phyloP scores from a whole-genome alignment of 2,329 filamentous ascomycete species.

The Colletotrichum neosansevieriae region DNA sequence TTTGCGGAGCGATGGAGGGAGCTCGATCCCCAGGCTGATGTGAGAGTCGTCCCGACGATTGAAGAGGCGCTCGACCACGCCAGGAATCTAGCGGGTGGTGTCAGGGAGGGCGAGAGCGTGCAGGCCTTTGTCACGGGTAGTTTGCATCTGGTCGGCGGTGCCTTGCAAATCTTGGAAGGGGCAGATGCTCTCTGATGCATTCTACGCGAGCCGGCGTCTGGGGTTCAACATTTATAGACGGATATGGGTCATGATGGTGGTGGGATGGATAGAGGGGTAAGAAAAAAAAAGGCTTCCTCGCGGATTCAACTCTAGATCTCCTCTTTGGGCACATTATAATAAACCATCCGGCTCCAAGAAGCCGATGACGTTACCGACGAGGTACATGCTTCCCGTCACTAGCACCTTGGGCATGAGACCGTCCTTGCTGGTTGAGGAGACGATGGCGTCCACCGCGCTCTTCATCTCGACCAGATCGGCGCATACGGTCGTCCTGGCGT shows the following conservation, averaged over 20 bases:
- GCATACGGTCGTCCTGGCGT: slow-evolving; percentile 54
- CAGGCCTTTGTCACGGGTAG: slow-evolving; percentile 80
- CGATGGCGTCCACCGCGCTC: slow-evolving; percentile 67
- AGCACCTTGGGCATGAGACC: slow-evolving; percentile 52
- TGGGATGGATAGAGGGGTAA: slow-evolving; percentile 51
- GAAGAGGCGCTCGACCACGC: slow-evolving; percentile 63
- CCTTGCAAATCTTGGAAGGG: slow-evolving; percentile 58
- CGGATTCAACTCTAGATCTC: slow-evolving; percentile 32
- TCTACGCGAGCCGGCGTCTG: not conserved
- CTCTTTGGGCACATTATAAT: slow-evolving; percentile 1
- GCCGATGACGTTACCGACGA: slow-evolving; percentile 68
- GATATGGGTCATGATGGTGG: not conserved
- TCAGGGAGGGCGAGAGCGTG: slow-evolving; percentile 51
- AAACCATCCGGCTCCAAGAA: slow-evolving; percentile 54
- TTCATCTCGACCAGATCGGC: slow-evolving; percentile 48
- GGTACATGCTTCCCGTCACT: slow-evolving; percentile 73
- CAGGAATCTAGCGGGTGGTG: slow-evolving; percentile 41
- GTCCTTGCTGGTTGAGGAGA: slow-evolving; percentile 46
- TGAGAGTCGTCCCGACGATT: slow-evolving; percentile 63
- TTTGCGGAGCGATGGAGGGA: slow-evolving; percentile 65
- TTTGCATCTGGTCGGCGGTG: slow-evolving; percentile 84
- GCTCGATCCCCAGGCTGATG: slow-evolving; percentile 59
- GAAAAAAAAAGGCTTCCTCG: slow-evolving; percentile 8
- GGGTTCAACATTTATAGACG: slow-evolving; percentile 9
- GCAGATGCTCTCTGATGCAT: slow-evolving; percentile 29